Conservation (phyloP, 768 basidiomycete species). For the Agrocybe chaxingu region DNA sequence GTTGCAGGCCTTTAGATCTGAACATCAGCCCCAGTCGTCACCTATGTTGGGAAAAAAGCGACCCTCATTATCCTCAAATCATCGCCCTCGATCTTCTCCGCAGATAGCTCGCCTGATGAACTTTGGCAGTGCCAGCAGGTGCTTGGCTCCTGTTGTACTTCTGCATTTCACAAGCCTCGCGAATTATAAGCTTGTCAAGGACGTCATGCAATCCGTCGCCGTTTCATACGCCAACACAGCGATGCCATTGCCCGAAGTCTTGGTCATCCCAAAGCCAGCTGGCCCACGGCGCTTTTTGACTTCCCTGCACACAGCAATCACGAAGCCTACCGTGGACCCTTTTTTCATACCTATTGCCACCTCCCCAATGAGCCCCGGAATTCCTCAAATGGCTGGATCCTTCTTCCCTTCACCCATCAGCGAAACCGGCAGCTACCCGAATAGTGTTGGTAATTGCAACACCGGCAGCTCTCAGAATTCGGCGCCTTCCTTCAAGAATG, state of each 20-base stretch:
- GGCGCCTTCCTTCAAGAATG: conserved; percentile 20
- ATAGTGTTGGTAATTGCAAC: not conserved
- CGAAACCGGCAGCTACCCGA: conserved; percentile 6
- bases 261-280: conserved; percentile 96
- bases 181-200: conserved; percentile 87
- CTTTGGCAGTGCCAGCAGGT: conserved; percentile 21
- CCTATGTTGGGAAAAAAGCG: conserved; percentile 45
- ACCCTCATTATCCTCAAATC: conserved; percentile 62
- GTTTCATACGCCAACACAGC: conserved; percentile 40
- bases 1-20: conserved; percentile 63
- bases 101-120: conserved; percentile 64
- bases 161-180: conserved; percentile 90
- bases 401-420: conserved; percentile 35
- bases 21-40: conserved; percentile 40
- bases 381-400: conserved; percentile 33
- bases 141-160: conserved; percentile 49
- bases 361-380: conserved; percentile 76
- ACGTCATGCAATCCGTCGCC: conserved; percentile 72
- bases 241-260: conserved; percentile 74
- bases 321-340: conserved; percentile 84
- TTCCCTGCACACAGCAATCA: conserved; percentile 86
- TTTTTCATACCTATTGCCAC: conserved; percentile 95
- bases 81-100: conserved; percentile 78
- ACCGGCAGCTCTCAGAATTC: conserved; percentile 9
- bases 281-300: conserved; percentile 93